Evolutionary conservation across 2,329 filamentous ascomycete species (phyloP), one percentile per base, ranked within the genome.

Genomic region (Epichloe sylvatica): DNA sequence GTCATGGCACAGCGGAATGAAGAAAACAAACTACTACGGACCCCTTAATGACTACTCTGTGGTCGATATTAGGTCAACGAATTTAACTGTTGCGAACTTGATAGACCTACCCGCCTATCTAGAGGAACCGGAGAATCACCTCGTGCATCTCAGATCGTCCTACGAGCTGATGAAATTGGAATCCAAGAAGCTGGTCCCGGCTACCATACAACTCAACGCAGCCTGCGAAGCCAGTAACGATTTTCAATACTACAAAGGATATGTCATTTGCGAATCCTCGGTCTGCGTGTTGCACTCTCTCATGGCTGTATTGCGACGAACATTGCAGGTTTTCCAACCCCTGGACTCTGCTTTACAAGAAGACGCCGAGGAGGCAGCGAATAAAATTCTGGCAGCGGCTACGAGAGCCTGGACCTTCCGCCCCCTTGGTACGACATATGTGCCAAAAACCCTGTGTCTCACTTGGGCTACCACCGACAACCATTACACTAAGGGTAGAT

Each of bases 41-140:
- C 49, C 49, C 13, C 19, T 51, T 5, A 51, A 51, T 21, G 42
- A 47, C 49, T 51, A 51, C 43, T 48, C 49, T n/a, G 49, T 51
- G 17, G 49, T 51, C n/a, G 30, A 51, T 15, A 51, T 51, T 11
- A 41, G 45, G 17, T 51, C 49, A 37, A 48, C 45, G 9, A 51
- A 51, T 19, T 23, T 51, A 15, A 51, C 49, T 17, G 49, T 48
- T 30, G 45, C 45, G 30, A 51, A 45, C 25, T 33, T 51, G 34
- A 48, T 48, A 9, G 46, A 47, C 30, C 42, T 51, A 21, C 49
- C 49, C 17, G 19, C 36, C 17, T 47, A 45, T 7, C 40, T 51
- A 19, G 39, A 45, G 19, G 45, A 48, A 48, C 49, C 49, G n/a
- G 49, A 51, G 23, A 45, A 51, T 25, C 45, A 51, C 36, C 49